Evolutionary conservation across 495 filamentous ascomycete species (phyloP), one percentile per base, ranked within the genome.

Genomic region (Penicillium bialowiezense): DNA sequence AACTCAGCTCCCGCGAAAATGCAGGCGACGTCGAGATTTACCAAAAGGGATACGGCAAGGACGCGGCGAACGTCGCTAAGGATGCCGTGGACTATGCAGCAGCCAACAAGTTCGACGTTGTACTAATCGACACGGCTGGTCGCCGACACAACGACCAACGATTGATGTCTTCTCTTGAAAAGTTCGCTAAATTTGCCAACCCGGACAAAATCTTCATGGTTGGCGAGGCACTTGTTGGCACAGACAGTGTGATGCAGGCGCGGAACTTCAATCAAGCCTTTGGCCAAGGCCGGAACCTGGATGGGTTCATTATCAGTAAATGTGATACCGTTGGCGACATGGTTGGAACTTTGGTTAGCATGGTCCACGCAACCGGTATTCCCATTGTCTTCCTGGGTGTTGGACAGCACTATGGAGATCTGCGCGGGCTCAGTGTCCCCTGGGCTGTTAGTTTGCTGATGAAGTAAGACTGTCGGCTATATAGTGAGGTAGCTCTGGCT

Each of bases 141-240:
- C 82, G 95, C 14, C 82, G 93, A 31, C 95, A 98, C 69, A 98
- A 98, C 60, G 93, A 98, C 63, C 82, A 89, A 62, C 83, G 93
- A 0, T 78, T 98, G 46, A 97, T 98, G 95, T 90, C 86, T 13
- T 89, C 84, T 3, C 73, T 98, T 31, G 92, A 97, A 73, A 97
- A 97, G 59, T 98, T 98, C 61, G 93, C 88, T 54, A 93, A 95
- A 60, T 86, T 97, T 60, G 93, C 93, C 7, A 78, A 90, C 42
- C 95, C 95, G 2, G 91, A 98, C 65, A 97, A 98, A 77, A 96
- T 97, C 50, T 80, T 98, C 59, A 97, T 98, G 93, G 93, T 98
- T 63, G 93, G 91, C 49, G 93, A 98, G 79, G 93, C 93, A 17
- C 78, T 98, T 7, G 95, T 97, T 3, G 93, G 93, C 18, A 92